phyloP scores from a whole-genome alignment of 192 early-diverging fungal species.

The Physocladia obscura region DNA sequence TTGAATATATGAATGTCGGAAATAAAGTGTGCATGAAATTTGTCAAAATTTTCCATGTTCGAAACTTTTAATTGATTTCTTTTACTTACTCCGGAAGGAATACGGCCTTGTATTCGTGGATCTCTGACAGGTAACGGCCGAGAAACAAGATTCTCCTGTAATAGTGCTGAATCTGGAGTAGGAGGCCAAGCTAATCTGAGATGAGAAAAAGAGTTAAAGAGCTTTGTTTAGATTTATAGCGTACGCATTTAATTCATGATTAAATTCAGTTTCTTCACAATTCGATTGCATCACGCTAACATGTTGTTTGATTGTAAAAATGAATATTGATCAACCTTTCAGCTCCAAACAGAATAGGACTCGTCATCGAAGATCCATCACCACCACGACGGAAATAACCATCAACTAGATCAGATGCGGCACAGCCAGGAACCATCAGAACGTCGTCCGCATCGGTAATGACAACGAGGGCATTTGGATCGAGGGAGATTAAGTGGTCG shows the following conservation, averaged over 20 bases:
- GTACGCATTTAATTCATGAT: no score
- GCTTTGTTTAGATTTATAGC: no score
- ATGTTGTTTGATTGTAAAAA: not conserved
- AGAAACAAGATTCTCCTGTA: not conserved
- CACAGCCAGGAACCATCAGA: conserved; percentile 9
- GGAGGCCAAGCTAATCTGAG: not conserved
- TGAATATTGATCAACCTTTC: conserved; percentile 1
- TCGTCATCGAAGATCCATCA: not conserved
- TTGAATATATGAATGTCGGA: no score
- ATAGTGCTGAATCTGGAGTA: not conserved
- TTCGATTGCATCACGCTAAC: no score
- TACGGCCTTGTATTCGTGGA: not conserved
- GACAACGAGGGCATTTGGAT: not conserved
- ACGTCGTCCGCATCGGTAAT: conserved; percentile 34
- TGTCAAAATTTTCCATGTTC: no score
- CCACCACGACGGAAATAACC: not conserved
- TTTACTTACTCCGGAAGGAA: not conserved
- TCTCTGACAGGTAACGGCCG: conserved; percentile 8
- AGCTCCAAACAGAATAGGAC: not conserved
- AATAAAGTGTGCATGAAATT: no score
- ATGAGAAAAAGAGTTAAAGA: not conserved
- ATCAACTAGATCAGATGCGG: not conserved
- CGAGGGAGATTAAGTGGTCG: not conserved
- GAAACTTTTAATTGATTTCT: no score
- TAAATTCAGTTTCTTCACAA: no score